phyloP scores from a whole-genome alignment of 768 basidiomycete genomes.

The Dentipellis sp. region DNA sequence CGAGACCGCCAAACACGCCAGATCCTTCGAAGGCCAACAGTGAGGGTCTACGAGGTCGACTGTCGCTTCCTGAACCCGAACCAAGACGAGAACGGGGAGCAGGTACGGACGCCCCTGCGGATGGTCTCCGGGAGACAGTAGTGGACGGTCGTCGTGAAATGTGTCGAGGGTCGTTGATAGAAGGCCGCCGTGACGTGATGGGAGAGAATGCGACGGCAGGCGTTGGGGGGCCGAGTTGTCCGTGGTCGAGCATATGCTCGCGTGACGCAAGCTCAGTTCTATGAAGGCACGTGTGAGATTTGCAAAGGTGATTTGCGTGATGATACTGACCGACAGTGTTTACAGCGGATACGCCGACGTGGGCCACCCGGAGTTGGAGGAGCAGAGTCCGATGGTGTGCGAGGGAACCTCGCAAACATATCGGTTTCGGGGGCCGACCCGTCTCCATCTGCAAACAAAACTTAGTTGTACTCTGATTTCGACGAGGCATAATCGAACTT shows the following conservation, averaged over 20 bases:
- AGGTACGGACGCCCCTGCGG: background rate
- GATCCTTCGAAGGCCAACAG: slow-evolving; percentile 4
- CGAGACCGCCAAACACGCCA: slow-evolving; percentile 6
- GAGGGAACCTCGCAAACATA: slow-evolving; percentile 72
- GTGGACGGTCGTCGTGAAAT: slow-evolving; percentile 6
- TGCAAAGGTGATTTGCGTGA: background rate
- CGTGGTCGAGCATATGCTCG: slow-evolving; percentile 93
- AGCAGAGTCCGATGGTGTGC: slow-evolving; percentile 50
- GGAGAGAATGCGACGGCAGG: slow-evolving; percentile 40
- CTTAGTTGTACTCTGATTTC: slow-evolving; percentile 4
- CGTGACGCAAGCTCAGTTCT: slow-evolving; percentile 80
- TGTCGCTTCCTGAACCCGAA: background rate
- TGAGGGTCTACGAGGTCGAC: slow-evolving; percentile 2
- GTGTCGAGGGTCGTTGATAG: slow-evolving; percentile 7
- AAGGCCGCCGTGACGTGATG: slow-evolving; percentile 34
- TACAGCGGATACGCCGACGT: slow-evolving; percentile 73
- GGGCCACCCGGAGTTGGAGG: slow-evolving; percentile 53
- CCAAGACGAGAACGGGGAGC: slow-evolving; percentile 8
- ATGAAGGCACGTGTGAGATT: background rate
- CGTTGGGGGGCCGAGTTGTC: slow-evolving; percentile 63
- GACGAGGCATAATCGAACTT: slow-evolving; percentile 19
- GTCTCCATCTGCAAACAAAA: slow-evolving; percentile 51
- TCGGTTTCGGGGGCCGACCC: slow-evolving; percentile 52
- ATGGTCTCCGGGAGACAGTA: slow-evolving; percentile 12
- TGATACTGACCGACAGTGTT: slow-evolving; percentile 71